A percentile compares a stretch with the other conserved stretches of the same genome.
Conservation (phyloP, 73 alveolate genomes). For the Paramecium tetraurelia region DNA sequence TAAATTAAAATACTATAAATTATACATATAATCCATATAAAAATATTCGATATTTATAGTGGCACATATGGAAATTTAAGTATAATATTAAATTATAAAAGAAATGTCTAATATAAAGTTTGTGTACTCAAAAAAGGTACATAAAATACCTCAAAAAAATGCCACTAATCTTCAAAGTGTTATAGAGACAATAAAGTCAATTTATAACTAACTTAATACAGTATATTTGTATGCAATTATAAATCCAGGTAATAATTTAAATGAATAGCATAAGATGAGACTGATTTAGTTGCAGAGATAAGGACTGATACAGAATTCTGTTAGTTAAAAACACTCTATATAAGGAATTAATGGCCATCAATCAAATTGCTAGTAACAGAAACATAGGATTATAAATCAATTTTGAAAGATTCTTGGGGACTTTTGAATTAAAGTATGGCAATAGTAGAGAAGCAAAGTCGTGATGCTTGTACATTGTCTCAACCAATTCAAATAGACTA, state of each 20-base stretch:
- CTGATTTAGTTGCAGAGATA: not conserved
- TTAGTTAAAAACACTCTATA: not conserved
- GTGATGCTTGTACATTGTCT: not conserved
- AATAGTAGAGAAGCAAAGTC: not conserved
- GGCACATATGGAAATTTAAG: not conserved
- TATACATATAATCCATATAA: not conserved
- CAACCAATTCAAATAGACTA: not conserved
- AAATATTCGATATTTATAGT: not conserved
- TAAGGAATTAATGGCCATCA: not conserved
- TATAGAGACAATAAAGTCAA: not conserved
- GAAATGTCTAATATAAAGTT: not conserved
- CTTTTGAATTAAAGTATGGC: not conserved
- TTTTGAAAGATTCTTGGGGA: not conserved
- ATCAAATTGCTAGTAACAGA: not conserved
- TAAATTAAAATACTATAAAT: not conserved
- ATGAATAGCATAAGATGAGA: not conserved
- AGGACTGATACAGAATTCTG: not conserved
- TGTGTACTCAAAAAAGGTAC: not conserved
- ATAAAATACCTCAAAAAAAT: not conserved
- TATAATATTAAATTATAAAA: not conserved
- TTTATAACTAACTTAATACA: not conserved
- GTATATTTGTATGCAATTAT: not conserved
- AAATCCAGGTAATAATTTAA: not conserved
- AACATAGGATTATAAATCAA: not conserved
- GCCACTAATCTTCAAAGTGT: not conserved